Conservation (phyloP, 352 stramenopile genomes). For the Globisporangium cystogenes region DNA sequence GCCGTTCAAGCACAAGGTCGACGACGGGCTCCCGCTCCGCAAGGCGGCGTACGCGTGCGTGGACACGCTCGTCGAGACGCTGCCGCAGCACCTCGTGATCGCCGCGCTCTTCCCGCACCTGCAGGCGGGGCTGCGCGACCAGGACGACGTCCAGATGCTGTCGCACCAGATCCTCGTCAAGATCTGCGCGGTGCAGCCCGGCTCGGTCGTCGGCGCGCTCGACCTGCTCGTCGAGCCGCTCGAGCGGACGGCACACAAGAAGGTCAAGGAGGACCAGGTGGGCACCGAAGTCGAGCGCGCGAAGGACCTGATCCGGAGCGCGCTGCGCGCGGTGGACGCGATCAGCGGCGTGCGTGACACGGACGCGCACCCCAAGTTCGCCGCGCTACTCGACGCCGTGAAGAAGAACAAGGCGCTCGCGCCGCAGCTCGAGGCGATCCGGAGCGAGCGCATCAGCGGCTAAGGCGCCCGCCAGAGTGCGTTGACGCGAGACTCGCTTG, state of each 20-base stretch:
- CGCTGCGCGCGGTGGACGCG: constrained; percentile 83
- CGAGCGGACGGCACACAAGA: constrained; percentile 96
- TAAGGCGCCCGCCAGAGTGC: constrained; percentile 5
- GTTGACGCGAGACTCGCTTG: background rate
- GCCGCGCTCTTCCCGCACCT: constrained; percentile 92
- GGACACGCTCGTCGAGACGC: constrained; percentile 93
- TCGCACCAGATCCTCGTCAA: constrained; percentile 97
- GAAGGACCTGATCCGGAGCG: constrained; percentile 96
- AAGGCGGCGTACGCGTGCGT: constrained; percentile 94
- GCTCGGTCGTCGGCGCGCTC: constrained; percentile 78
- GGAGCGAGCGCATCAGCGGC: constrained; percentile 37
- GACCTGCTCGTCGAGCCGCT: constrained; percentile 90
- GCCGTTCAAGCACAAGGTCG: constrained; percentile 98
- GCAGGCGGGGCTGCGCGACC: constrained; percentile 86
- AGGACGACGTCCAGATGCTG: constrained; percentile 96
- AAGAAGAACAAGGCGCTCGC: constrained; percentile 67
- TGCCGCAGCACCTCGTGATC: constrained; percentile 91
- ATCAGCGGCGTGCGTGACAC: constrained; percentile 66
- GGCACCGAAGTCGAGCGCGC: constrained; percentile 94
- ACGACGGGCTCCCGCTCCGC: constrained; percentile 79
- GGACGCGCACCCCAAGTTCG: constrained; percentile 71
- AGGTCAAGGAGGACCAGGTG: constrained; percentile 93
- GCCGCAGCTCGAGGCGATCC: constrained; percentile 57
- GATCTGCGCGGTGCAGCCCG: constrained; percentile 82
- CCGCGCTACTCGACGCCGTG: constrained; percentile 47